These are phyloP conservation scores for Phaseolus lunatus DNA, from an alignment of 306 rosid species.

Conservation along the genomic window DNA sequence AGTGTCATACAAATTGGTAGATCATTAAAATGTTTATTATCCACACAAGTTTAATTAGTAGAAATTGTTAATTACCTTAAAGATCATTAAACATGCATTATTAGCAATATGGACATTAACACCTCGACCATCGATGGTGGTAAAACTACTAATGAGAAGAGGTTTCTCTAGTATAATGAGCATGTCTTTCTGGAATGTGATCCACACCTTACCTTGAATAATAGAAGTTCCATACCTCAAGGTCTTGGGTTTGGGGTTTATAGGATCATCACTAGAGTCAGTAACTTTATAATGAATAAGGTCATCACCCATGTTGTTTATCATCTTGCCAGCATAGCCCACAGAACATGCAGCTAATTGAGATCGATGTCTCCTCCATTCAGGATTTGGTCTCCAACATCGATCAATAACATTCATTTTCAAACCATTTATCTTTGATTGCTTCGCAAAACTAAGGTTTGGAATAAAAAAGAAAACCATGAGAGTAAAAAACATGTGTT, in stretches of 20 bases:
- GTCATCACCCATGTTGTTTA: background rate
- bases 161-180: background rate
- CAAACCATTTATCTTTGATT: background rate
- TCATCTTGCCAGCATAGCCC: background rate
- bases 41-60: background rate
- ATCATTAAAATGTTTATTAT: background rate
- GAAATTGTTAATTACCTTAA: background rate
- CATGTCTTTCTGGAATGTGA: background rate
- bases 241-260: background rate
- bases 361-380: background rate
- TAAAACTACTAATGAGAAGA: constrained; percentile 3
- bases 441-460: background rate
- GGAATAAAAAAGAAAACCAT: background rate
- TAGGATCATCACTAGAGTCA: background rate
- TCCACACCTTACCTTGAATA: background rate
- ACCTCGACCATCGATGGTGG: constrained; percentile 2
- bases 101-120: background rate
- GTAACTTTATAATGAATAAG: background rate
- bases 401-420: background rate
- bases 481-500: background rate
- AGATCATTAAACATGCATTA: background rate
- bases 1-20: background rate
- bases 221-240: background rate
- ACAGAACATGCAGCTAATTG: background rate
- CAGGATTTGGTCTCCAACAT: background rate